Evolutionary conservation across 371 early-diverging fungal species (phyloP), one percentile per base, ranked within the genome.

Genomic region (Mortierella sp.): DNA sequence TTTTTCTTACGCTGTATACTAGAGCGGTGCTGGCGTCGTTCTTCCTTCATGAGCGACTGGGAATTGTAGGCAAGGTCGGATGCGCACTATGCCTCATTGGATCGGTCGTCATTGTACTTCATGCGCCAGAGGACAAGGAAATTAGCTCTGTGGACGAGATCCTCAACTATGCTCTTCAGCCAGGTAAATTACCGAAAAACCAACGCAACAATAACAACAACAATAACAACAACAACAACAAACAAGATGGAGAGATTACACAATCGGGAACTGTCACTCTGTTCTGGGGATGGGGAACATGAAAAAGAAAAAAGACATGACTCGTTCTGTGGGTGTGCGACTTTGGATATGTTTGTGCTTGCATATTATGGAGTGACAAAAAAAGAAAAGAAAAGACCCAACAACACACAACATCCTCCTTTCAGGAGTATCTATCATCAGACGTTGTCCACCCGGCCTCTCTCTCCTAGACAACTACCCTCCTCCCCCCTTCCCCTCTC

Each of bases 11-110:
- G n/a, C n/a, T n/a, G n/a, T n/a, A n/a, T n/a, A n/a, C n/a, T 58
- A 82, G 92, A 28, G 91, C 95, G 29, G 80, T 94, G 5, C 84
- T 94, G 21, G 92, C 95, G 0, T 91, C 89, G 1, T 57, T 92
- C 4, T 91, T 95, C 72, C 85, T 97, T 47, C 90, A 94, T 57
- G 97, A 97, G 72, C 85, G 84, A 57, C 84, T 97, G 50, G 91
- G 91, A n/a, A 68, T 83, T 1, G 88, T 91, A 43, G 97, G 97
- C 67, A 91, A 89, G 63, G 87, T 95, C 11, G 97, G 97, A 26
- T 95, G 96, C 81, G 91, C 92, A 14, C 86, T 97, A 56, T 96
- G 95, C 45, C 85, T 97, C 37, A 85, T 97, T 70, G 97, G 97
- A 26, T 93, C 95, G 7, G 84, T 97, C 14, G 86, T 95, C 60